These are phyloP conservation scores for Paecilomyces dactylethromorphus DNA, from an alignment of 2,329 filamentous ascomycete species.

Conservation along the genomic window DNA sequence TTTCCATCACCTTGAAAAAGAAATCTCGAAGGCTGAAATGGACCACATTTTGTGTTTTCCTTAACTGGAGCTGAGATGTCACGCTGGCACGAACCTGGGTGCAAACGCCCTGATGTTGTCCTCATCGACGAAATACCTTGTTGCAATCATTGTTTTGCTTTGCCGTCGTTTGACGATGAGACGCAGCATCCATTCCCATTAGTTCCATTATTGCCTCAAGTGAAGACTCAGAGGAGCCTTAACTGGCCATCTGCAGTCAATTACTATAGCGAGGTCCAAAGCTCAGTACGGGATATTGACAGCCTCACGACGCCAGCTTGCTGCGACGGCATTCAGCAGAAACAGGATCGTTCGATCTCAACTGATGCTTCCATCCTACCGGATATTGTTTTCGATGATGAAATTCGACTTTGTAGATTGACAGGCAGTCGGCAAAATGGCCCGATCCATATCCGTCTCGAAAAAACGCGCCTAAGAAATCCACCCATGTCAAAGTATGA, in stretches of 20 bases:
- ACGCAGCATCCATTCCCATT: not conserved
- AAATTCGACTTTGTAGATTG: not conserved
- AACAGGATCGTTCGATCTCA: too few relatives aligned
- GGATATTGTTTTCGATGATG: not conserved
- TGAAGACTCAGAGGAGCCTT: not conserved
- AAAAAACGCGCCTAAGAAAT: not conserved
- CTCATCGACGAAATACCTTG: not conserved
- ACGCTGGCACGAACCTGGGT: not conserved
- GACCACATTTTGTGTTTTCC: too few relatives aligned
- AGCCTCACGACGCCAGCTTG: not conserved
- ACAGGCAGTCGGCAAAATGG: not conserved
- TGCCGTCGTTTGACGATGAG: not conserved
- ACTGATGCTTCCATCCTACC: not conserved
- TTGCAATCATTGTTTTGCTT: not conserved
- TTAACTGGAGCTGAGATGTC: too few relatives aligned
- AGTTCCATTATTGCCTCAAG: not conserved
- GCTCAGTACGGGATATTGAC: not conserved
- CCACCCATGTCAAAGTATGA: not conserved
- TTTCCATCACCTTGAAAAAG: too few relatives aligned
- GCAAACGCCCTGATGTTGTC: not conserved
- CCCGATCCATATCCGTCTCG: not conserved
- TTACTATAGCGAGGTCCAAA: not conserved
- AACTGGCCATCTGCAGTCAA: not conserved
- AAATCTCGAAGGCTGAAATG: too few relatives aligned
- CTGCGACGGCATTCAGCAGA: too few relatives aligned